Evolutionary conservation across 2,329 filamentous ascomycete genomes (phyloP), one percentile per base, ranked within the genome.

Genomic region (Zarea fungicola): DNA sequence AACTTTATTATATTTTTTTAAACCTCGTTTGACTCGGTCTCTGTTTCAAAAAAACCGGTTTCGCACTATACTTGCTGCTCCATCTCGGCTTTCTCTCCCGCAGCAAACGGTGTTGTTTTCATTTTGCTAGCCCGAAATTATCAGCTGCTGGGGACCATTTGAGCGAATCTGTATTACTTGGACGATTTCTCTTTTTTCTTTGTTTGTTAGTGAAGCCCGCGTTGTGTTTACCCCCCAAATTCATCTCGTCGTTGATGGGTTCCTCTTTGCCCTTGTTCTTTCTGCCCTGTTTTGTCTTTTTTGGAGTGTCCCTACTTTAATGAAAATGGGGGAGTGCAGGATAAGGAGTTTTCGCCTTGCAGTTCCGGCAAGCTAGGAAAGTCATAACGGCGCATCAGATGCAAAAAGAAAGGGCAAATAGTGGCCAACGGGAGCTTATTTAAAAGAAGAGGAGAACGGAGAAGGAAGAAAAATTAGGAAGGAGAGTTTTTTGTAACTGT

Each of bases 21-120:
- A n/a, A n/a, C n/a, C 47, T 34, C 50, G 23, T 21, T 10, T 23
- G 46, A 43, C 14, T 52, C 32, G 48, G 42, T 52, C 53, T 40
- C 45, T 36, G 34, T 39, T 42, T 26, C 37, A 28, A 57, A 52
- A 59, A 60, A 61, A 61, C 59, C 56, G 62, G 62, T 60, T 54
- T 60, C 56, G 60, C 65, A 45, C 63, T 54, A 62, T 62, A 60
- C 57, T 62, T 65, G 60, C 58, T 52, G 59, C 58, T 55, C 53
- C 55, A 52, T 52, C 23, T 31, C 18, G 19, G 34, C 18, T 29
- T 37, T 37, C 7, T 22, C 36, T 25, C 9, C 7, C 8, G 28
- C 28, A 19, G 36, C 60, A 11, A 21, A 16, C 54, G 56, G 52
- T 54, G 54, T 56, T 59, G 58, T 63, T 61, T 55, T 58, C 60